A percentile compares a stretch with the other conserved stretches of the same genome.
Evolutionary conservation across 2,329 filamentous ascomycete species (phyloP).

Genomic region (Seiridium cupressi): DNA sequence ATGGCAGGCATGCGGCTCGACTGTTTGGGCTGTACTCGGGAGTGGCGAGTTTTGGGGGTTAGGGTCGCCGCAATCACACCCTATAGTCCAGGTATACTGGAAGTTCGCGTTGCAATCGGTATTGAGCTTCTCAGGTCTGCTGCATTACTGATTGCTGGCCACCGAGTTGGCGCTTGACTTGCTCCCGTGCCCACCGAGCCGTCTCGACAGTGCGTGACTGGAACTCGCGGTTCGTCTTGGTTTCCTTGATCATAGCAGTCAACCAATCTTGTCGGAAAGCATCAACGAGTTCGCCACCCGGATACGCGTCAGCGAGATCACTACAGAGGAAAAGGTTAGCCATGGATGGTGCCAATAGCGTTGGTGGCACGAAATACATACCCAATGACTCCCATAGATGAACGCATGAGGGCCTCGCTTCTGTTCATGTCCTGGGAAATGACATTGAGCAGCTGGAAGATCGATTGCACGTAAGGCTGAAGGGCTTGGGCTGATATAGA

Average conservation of each 20-base stretch:
- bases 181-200: conserved; percentile 94
- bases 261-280: conserved; percentile 93
- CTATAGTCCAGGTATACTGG: neutral
- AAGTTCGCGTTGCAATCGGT: neutral
- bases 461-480: conserved; percentile 75
- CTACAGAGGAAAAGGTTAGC: conserved; percentile 40
- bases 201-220: conserved; percentile 84
- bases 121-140: conserved; percentile 37
- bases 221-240: conserved; percentile 85
- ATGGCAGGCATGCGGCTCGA: conserved; percentile 16
- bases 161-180: conserved; percentile 86
- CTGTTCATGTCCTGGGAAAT: conserved; percentile 82
- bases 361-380: conserved; percentile 42
- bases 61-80: neutral
- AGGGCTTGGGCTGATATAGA: conserved; percentile 60
- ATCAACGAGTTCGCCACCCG: conserved; percentile 79
- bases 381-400: conserved; percentile 98
- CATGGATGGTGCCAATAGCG: neutral
- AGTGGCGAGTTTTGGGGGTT: conserved; percentile 20
- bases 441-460: conserved; percentile 82
- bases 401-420: conserved; percentile 86
- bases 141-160: conserved; percentile 52
- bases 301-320: conserved; percentile 92
- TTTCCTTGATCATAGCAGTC: conserved; percentile 85
- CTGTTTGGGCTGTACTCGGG: conserved; percentile 15